Evolutionary conservation across 208 protist genomes (phyloP).

Genomic region (Acanthamoeba royreba): DNA sequence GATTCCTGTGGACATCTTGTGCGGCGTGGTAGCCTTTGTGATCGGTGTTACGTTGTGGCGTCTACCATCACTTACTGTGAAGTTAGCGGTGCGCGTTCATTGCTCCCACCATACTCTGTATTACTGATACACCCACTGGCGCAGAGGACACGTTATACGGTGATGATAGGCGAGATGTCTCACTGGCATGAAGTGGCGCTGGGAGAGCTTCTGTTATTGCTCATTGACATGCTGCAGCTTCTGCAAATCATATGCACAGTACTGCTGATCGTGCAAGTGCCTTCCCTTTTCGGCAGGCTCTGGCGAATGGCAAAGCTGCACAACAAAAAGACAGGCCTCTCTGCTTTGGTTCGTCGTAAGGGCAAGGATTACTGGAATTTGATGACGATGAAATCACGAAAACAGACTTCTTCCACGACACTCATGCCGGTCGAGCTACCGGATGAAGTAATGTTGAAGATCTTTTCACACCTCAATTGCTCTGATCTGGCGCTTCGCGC

Average conservation of each 20-base stretch:
- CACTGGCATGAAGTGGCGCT: not conserved
- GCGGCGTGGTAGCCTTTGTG: not conserved
- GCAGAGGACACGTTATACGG: not conserved
- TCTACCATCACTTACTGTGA: not conserved
- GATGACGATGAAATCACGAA: too few relatives aligned
- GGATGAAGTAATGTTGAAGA: not conserved
- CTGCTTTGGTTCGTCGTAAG: not conserved
- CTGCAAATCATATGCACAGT: not conserved
- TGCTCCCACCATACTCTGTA: too few relatives aligned
- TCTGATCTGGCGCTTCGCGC: not conserved
- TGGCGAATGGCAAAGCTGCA: not conserved
- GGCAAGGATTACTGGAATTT: not conserved
- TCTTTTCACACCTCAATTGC: not conserved
- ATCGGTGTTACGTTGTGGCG: not conserved
- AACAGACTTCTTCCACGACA: too few relatives aligned
- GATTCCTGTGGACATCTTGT: not conserved
- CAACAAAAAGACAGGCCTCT: not conserved
- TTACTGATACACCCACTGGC: too few relatives aligned
- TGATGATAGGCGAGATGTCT: not conserved
- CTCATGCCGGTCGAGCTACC: not conserved
- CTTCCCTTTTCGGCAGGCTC: not conserved
- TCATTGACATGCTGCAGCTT: not conserved
- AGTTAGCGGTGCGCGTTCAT: too few relatives aligned
- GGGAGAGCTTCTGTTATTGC: not conserved
- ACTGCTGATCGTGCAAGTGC: not conserved